Evolutionary conservation across 805 yeast genomes (phyloP).

Genomic region (Saturnispora diversa): DNA sequence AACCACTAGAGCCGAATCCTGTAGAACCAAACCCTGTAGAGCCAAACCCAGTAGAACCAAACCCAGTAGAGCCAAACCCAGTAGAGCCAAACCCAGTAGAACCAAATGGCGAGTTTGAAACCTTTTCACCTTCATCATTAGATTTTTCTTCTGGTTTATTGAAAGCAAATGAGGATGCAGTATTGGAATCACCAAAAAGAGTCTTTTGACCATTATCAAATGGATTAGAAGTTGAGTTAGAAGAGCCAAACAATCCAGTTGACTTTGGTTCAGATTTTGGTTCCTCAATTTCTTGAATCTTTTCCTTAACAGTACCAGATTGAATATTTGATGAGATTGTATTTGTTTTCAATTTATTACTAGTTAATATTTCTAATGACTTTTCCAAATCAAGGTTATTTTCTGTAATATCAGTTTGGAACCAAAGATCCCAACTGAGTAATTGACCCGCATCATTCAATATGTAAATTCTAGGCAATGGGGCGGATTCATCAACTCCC

Average conservation of each 20-base stretch:
- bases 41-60: slow-evolving; percentile 10
- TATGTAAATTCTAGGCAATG: slow-evolving; percentile 60
- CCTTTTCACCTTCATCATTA: too few relatives aligned
- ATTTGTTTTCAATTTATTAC: too few relatives aligned
- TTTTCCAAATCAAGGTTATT: slow-evolving; percentile 7
- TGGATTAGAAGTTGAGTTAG: not conserved
- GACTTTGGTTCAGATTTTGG: not conserved
- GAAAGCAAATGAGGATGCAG: not conserved
- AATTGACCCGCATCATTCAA: slow-evolving; percentile 58
- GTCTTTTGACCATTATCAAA: not conserved
- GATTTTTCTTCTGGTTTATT: not conserved
- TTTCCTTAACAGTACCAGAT: too few relatives aligned
- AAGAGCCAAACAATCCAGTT: not conserved
- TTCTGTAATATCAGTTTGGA: slow-evolving; percentile 40
- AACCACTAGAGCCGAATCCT: slow-evolving; percentile 16
- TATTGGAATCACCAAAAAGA: not conserved
- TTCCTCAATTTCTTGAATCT: not conserved
- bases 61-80: slow-evolving; percentile 16
- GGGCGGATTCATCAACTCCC: slow-evolving; percentile 48
- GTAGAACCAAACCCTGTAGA: slow-evolving; percentile 3
- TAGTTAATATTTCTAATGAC: slow-evolving; percentile 3
- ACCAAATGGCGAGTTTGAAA: slow-evolving; percentile 8
- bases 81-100: slow-evolving; percentile 1
- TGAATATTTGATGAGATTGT: too few relatives aligned
- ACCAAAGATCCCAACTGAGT: slow-evolving; percentile 57